Conservation (phyloP, 495 filamentous ascomycete genomes). For the Lasiosphaeris hirsuta region DNA sequence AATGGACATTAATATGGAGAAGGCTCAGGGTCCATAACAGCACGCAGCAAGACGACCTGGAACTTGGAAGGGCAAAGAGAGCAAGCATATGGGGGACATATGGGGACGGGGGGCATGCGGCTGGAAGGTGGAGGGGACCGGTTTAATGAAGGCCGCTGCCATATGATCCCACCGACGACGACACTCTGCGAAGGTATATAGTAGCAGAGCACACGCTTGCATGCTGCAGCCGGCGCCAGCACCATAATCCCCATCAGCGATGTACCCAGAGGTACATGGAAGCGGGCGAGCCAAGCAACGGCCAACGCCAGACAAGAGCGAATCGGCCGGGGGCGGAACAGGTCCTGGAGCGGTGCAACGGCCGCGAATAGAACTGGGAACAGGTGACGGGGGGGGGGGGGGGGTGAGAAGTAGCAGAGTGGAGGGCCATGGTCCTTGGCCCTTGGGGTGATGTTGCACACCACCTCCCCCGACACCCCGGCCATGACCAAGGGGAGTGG, state of each 20-base stretch:
- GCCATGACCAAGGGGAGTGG: not conserved
- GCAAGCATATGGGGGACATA: slow-evolving; percentile 12
- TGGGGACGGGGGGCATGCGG: not conserved
- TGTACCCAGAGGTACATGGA: slow-evolving; percentile 27
- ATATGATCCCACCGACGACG: slow-evolving; percentile 9
- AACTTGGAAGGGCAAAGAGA: slow-evolving; percentile 8
- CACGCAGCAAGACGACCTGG: slow-evolving; percentile 27
- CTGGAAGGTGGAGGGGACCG: slow-evolving; percentile 8
- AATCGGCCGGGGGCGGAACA: slow-evolving; percentile 22
- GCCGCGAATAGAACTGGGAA: slow-evolving; percentile 21
- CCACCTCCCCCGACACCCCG: not conserved
- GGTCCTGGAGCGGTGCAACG: slow-evolving; percentile 27
- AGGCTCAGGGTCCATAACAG: slow-evolving; percentile 32
- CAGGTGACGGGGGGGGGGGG: slow-evolving; percentile 19
- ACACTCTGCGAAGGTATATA: too few relatives aligned
- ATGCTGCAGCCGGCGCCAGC: slow-evolving; percentile 6
- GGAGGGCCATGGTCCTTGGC: slow-evolving; percentile 1
- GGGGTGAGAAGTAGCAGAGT: not conserved
- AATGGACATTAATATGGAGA: slow-evolving; percentile 46
- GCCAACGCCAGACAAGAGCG: slow-evolving; percentile 13
- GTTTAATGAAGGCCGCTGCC: slow-evolving; percentile 15
- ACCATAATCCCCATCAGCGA: slow-evolving; percentile 5
- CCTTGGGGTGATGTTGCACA: slow-evolving; percentile 1
- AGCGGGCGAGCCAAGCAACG: slow-evolving; percentile 8
- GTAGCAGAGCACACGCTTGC: too few relatives aligned